Evolutionary conservation across 2,329 filamentous ascomycete genomes (phyloP).

Genomic region (Fusarium sp.): DNA sequence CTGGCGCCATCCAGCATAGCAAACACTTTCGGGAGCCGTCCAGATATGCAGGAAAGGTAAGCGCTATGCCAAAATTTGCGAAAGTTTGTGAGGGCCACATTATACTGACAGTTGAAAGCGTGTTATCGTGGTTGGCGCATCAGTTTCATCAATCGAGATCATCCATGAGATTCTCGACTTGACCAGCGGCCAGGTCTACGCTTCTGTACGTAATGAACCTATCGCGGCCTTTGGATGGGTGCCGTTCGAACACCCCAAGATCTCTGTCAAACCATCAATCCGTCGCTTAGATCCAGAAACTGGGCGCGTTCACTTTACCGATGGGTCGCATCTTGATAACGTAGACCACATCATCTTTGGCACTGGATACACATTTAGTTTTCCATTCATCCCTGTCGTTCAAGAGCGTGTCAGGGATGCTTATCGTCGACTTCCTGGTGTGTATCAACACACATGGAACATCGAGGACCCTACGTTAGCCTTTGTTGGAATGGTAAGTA

Average conservation of each 20-base stretch:
- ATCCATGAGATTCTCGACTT: conserved; percentile 32
- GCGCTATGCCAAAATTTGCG: accelerated
- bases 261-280: conserved; percentile 32
- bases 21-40: conserved; percentile 25
- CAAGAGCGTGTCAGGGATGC: conserved; percentile 23
- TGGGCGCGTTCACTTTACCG: conserved; percentile 18
- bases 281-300: conserved; percentile 9
- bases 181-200: conserved; percentile 12
- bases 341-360: conserved; percentile 34
- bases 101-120: conserved; percentile 10
- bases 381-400: conserved; percentile 20
- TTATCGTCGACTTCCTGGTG: conserved; percentile 23
- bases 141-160: conserved; percentile 28
- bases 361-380: conserved; percentile 34
- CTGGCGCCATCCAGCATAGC: conserved; percentile 18
- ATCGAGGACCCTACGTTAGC: conserved; percentile 36
- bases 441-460: conserved; percentile 40
- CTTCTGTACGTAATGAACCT: conserved; percentile 22
- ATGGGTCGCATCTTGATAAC: conserved; percentile 24
- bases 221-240: conserved; percentile 30
- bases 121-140: conserved; percentile 33
- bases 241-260: conserved; percentile 32
- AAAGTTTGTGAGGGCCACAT: accelerated
- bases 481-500: conserved; percentile 30
- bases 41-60: conserved; percentile 24